phyloP scores from a whole-genome alignment of 2,329 filamentous ascomycete species.

The Trichophyton simii region DNA sequence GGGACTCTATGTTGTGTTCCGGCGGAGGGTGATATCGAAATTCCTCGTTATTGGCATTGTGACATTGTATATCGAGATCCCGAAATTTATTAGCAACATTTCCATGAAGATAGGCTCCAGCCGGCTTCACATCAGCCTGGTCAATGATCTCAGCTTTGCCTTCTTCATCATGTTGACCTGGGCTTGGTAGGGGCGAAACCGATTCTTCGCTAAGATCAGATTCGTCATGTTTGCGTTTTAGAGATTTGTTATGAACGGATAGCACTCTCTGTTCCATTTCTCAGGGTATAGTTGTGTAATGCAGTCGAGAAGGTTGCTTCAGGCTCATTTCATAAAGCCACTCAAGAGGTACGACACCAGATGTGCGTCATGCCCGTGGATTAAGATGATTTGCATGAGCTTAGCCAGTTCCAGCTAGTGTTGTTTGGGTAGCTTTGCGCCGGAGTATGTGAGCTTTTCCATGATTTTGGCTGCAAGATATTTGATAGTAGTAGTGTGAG shows the following conservation, averaged over 20 bases:
- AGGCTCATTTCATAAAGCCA: neutral
- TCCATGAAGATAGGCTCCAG: constrained; percentile 21
- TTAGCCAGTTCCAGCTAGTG: neutral
- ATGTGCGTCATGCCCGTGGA: neutral
- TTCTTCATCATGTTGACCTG: neutral
- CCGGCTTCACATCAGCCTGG: constrained; percentile 19
- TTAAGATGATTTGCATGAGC: neutral
- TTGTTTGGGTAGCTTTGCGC: neutral
- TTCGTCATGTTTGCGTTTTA: constrained; percentile 26
- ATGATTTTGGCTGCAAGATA: neutral
- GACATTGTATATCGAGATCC: constrained; percentile 26
- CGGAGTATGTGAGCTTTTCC: neutral
- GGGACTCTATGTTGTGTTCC: neutral
- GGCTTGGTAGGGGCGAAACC: constrained; percentile 17
- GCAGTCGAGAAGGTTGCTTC: neutral
- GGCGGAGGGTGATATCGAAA: no score
- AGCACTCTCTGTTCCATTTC: constrained; percentile 18
- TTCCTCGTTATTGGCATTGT: neutral
- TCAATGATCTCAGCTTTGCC: neutral
- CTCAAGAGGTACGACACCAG: neutral
- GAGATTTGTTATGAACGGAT: constrained; percentile 18
- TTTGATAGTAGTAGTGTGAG: no score
- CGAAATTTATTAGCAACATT: constrained; percentile 29
- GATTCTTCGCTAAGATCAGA: constrained; percentile 23
- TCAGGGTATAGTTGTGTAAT: neutral